phyloP scores from a whole-genome alignment of 1,284 basidiomycete genomes.

The Takashimella koratensis region DNA sequence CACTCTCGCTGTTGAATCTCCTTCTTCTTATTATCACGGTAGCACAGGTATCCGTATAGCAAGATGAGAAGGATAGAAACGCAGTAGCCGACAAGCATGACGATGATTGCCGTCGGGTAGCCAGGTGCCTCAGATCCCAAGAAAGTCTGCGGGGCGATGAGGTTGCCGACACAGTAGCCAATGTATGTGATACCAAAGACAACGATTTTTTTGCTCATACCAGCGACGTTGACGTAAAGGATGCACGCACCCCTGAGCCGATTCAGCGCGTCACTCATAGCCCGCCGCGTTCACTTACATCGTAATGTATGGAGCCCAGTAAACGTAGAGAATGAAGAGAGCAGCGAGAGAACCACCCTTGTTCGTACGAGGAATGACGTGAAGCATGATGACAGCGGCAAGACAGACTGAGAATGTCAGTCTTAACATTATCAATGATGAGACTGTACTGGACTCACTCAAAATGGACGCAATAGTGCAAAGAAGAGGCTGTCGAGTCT shows the following conservation, averaged over 20 bases:
- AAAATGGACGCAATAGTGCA: conserved; percentile 15
- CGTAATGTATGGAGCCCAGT: conserved; percentile 23
- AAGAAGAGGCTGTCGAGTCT: conserved; percentile 14
- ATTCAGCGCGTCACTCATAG: too few relatives aligned
- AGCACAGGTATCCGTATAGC: conserved; percentile 16
- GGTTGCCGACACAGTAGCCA: conserved; percentile 17
- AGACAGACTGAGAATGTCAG: conserved; percentile 4
- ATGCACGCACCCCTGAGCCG: too few relatives aligned
- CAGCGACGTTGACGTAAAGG: conserved; percentile 27
- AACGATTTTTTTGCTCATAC: conserved; percentile 30
- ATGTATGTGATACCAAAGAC: conserved; percentile 30
- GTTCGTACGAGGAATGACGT: conserved; percentile 22
- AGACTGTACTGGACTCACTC: conserved; percentile 5
- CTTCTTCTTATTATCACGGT: conserved; percentile 20
- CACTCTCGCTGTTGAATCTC: conserved; percentile 10
- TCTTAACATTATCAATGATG: background rate
- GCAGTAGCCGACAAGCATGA: conserved; percentile 29
- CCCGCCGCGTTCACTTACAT: too few relatives aligned
- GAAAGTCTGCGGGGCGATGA: conserved; percentile 30
- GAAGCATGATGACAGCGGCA: conserved; percentile 16
- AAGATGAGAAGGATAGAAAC: conserved; percentile 15
- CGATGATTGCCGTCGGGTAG: conserved; percentile 21
- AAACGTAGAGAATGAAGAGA: conserved; percentile 22
- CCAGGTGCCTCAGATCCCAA: conserved; percentile 18
- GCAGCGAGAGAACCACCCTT: conserved; percentile 25